Evolutionary conservation across 2,329 filamentous ascomycete species (phyloP), one percentile per base, ranked within the genome.

Genomic region (Fusarium miscanthi): DNA sequence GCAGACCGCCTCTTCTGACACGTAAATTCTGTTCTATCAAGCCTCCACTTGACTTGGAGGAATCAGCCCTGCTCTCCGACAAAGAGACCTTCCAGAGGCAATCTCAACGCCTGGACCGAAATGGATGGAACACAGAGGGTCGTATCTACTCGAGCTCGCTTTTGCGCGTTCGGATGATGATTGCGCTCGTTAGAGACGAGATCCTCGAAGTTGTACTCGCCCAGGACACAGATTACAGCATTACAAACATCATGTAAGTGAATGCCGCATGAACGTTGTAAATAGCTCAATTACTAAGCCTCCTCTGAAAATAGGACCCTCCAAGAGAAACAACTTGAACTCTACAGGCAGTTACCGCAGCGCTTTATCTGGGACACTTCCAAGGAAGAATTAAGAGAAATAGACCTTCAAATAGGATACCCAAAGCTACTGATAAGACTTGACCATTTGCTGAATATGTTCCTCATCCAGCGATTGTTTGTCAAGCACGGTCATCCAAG

Each of bases 121-220:
- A n/a, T 7, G 59, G 40, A 10, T 61, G 59, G 59, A 43, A 38
- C 1, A 6, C 4, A 2, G 13, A 58, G 17, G 31, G 40, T 0
- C 2, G 19, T 4, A 43, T 61, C 3, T 57, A 37, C 40, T 31
- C 59, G 2, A 43, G 23, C 21, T 58, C 59, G 16, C 59, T 61
- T 25, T n/a, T 61, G 2, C 59, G 59, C 2, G 51, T 45, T 5
- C 59, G 59, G 1, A 61, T 58, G 59, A 61, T 45, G 51, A 35
- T 58, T 2, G 51, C 59, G 7, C 8, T 58, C 0, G n/a, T 6
- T 1, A 35, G 38, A 11, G 57, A 61, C 17, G 17, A 61, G 13
- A 58, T 61, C 2, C 51, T 58, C 2, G 59, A 61, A 21, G 13
- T 43, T 12, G 31, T 45, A 4, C 40, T 45, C 6, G 19, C 31